Base-by-base conservation (phyloP, 176 grass and related monocot genomes). In the Stipa capillata region DNA sequence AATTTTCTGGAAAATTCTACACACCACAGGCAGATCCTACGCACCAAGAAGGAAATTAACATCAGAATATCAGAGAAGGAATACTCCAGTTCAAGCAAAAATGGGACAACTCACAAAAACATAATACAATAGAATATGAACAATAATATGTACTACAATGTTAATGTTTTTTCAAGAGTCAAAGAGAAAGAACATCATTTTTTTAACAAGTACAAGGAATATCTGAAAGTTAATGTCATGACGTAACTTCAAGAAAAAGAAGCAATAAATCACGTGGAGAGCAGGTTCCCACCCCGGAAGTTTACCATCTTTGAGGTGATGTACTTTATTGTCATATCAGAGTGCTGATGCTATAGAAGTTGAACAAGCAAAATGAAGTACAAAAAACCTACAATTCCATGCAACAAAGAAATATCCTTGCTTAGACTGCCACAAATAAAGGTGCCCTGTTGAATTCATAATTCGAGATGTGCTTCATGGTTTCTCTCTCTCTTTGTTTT, bases 1-100 rank as follows among this genome's bases (percentile, higher is more conserved):
- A 35, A 25, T 66, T 64, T 97, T 97, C 83, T 97, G 89, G 62
- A 98, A 98, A 55, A 98, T 92, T 70, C 95, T 92, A 77, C 95
- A 98, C 17, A 98, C 95, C 68, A 98, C 95, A 44, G 85, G 83
- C 48, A 89, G 71, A 85, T 98, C 92, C 95, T 98, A 55, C 25
- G 0, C 17, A 65, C 16, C 48, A 17, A 86, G 21, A 40, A 80
- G 24, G n/a, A 75, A 93, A 87, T 31, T 13, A 76, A 73, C 49
- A 90, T 64, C 21, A 63, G 43, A 21, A 69, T n/a, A n/a, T n/a
- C n/a, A n/a, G n/a, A n/a, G n/a, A 31, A 69, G 20, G 42, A 57
- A 52, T 8, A 45, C 0, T 11, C 15, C 15, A 48, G 29, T 44
- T 64, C 13, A 58, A 55, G 33, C 5, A 20, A 85, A n/a, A 28